Conservation (phyloP, 2,329 filamentous ascomycete species). For the Sporothrix variecibatus region DNA sequence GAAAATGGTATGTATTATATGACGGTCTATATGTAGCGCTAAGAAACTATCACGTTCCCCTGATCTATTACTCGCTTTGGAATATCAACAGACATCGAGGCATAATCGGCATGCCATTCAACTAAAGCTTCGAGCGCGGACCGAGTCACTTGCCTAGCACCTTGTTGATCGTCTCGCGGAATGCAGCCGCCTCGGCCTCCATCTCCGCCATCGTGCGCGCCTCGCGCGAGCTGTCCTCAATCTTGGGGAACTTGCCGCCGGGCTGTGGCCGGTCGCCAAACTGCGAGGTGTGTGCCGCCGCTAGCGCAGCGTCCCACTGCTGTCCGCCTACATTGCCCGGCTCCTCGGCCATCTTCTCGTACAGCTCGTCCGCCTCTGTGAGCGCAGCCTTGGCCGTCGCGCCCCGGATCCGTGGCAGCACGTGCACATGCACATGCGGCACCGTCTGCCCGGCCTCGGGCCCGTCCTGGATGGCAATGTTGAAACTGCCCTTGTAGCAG, state of each 20-base stretch:
- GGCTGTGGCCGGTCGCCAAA: constrained; percentile 46
- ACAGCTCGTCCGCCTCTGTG: constrained; percentile 68
- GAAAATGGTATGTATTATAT: background rate
- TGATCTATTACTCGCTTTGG: background rate
- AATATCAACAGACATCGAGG: background rate
- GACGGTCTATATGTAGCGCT: background rate
- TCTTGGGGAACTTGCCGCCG: constrained; percentile 62
- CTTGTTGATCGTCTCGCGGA: constrained; percentile 51
- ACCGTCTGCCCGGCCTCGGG: constrained; percentile 90
- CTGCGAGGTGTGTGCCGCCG: background rate
- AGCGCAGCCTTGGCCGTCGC: constrained; percentile 47
- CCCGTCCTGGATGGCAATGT: constrained; percentile 94
- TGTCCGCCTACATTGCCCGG: constrained; percentile 79
- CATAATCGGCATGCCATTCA: background rate
- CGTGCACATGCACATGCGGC: constrained; percentile 87
- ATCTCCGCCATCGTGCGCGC: constrained; percentile 74
- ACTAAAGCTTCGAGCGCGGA: background rate
- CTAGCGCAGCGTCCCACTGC: constrained; percentile 55
- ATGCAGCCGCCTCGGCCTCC: constrained; percentile 71
- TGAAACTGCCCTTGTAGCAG: constrained; percentile 65
- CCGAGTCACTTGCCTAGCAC: background rate
- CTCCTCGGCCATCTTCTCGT: constrained; percentile 79
- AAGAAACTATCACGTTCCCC: background rate
- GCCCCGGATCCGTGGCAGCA: constrained; percentile 72
- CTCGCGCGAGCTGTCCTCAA: constrained; percentile 70